These are phyloP conservation scores for Geotrichum europaeum DNA, from an alignment of 1,139 yeast genomes.

Conservation along the genomic window DNA sequence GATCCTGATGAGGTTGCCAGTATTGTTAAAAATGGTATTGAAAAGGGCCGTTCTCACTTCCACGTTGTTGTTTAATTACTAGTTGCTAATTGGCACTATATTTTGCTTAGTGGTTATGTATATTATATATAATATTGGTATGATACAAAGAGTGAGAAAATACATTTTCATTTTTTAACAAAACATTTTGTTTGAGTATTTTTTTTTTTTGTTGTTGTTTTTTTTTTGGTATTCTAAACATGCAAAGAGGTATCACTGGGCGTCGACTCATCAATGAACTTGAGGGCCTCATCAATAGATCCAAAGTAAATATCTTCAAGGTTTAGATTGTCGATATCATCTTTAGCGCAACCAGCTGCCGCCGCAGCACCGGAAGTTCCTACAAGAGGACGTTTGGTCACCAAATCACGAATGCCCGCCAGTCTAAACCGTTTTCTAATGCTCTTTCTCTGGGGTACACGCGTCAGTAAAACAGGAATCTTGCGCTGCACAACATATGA, in stretches of 20 bases:
- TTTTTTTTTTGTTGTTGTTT: too few relatives aligned
- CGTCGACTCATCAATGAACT: constrained; percentile 22
- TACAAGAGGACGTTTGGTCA: constrained; percentile 26
- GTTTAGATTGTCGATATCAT: neutral
- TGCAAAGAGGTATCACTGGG: neutral
- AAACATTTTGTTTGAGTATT: too few relatives aligned
- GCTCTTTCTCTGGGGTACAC: constrained; percentile 46
- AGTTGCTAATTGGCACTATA: too few relatives aligned
- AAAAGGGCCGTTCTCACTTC: constrained; percentile 57
- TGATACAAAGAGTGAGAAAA: too few relatives aligned
- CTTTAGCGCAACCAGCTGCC: neutral
- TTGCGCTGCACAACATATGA: constrained; percentile 46
- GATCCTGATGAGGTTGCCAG: constrained; percentile 76
- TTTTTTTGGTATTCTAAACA: neutral
- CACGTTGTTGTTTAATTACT: constrained; percentile 44
- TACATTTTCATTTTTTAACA: too few relatives aligned
- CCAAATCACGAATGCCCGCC: constrained; percentile 34
- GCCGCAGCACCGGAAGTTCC: constrained; percentile 11
- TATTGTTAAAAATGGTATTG: constrained; percentile 66
- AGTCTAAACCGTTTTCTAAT: constrained; percentile 38
- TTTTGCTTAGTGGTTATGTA: too few relatives aligned
- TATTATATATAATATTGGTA: too few relatives aligned
- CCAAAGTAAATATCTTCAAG: constrained; percentile 28
- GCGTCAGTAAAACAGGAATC: constrained; percentile 58
- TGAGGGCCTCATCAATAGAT: constrained; percentile 36